phyloP scores from a whole-genome alignment of 768 basidiomycete species.

The Xerocomus spinulosus region DNA sequence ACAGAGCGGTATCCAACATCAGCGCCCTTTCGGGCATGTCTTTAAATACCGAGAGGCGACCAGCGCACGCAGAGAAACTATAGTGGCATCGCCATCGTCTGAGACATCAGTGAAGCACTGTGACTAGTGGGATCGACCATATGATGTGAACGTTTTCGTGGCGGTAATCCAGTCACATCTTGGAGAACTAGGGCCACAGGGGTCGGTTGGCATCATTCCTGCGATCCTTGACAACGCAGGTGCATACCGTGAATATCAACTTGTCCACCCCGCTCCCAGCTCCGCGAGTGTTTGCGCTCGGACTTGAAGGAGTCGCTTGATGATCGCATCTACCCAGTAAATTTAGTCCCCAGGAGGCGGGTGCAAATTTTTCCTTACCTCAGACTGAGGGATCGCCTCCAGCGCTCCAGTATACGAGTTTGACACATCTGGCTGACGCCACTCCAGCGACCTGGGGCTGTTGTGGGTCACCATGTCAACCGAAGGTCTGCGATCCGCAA shows the following conservation, averaged over 20 bases:
- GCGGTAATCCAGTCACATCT: constrained; percentile 50
- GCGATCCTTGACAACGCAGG: constrained; percentile 8
- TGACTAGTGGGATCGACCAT: constrained; percentile 54
- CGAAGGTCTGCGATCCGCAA: constrained; percentile 31
- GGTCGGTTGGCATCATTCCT: constrained; percentile 6
- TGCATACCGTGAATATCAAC: constrained; percentile 31
- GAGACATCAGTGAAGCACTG: constrained; percentile 49
- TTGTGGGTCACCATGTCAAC: constrained; percentile 33
- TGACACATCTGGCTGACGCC: constrained; percentile 32
- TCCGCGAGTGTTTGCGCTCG: constrained; percentile 56
- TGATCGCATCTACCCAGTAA: constrained; percentile 34
- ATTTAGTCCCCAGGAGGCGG: constrained; percentile 23
- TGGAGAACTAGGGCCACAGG: constrained; percentile 28
- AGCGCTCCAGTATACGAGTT: constrained; percentile 27
- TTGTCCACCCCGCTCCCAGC: constrained; percentile 51
- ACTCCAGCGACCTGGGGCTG: constrained; percentile 31
- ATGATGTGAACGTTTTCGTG: constrained; percentile 62
- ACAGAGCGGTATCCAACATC: constrained; percentile 12
- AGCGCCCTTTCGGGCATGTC: constrained; percentile 15
- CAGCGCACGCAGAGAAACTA: constrained; percentile 29
- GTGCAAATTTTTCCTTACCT: constrained; percentile 23
- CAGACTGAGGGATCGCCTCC: constrained; percentile 32
- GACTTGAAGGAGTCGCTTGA: constrained; percentile 37
- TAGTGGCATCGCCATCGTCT: constrained; percentile 53
- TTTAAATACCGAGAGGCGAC: constrained; percentile 21